These are phyloP conservation scores for Aspergillus awamori DNA, from an alignment of 2,329 filamentous ascomycete species.

Conservation along the genomic window DNA sequence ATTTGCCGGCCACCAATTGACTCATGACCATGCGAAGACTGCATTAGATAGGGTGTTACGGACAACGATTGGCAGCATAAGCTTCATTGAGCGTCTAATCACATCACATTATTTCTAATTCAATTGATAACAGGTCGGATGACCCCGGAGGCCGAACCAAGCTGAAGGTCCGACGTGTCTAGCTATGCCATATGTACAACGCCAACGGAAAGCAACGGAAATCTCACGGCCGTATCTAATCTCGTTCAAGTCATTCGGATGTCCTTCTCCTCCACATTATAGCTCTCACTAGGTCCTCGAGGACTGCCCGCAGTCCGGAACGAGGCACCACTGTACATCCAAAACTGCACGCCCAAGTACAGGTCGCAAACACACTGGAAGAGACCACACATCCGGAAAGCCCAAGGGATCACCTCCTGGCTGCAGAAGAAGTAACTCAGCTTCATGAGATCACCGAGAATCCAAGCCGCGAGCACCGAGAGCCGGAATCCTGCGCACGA, in stretches of 20 bases:
- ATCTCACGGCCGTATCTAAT: neutral
- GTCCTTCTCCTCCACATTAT: slow-evolving; percentile 40
- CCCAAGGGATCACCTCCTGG: slow-evolving; percentile 48
- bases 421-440: slow-evolving; percentile 54
- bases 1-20: neutral
- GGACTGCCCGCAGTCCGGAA: slow-evolving; percentile 27
- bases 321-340: slow-evolving; percentile 46
- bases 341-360: slow-evolving; percentile 53
- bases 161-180: neutral
- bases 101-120: neutral
- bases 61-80: neutral
- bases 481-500: slow-evolving; percentile 55
- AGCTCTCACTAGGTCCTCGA: slow-evolving; percentile 29
- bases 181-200: slow-evolving; percentile 4
- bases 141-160: neutral
- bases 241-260: slow-evolving; percentile 40
- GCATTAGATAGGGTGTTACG: neutral
- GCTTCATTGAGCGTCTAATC: neutral
- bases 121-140: neutral
- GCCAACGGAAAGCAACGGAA: slow-evolving; percentile 1
- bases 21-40: too few species aligned
- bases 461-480: slow-evolving; percentile 52
- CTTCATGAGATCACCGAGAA: slow-evolving; percentile 55
- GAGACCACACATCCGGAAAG: slow-evolving; percentile 53
- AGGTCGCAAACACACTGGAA: slow-evolving; percentile 53